A percentile compares a stretch with the other conserved stretches of the same genome.
Conservation (phyloP, 2,329 filamentous ascomycete genomes). For the Escovopsis weberi region DNA sequence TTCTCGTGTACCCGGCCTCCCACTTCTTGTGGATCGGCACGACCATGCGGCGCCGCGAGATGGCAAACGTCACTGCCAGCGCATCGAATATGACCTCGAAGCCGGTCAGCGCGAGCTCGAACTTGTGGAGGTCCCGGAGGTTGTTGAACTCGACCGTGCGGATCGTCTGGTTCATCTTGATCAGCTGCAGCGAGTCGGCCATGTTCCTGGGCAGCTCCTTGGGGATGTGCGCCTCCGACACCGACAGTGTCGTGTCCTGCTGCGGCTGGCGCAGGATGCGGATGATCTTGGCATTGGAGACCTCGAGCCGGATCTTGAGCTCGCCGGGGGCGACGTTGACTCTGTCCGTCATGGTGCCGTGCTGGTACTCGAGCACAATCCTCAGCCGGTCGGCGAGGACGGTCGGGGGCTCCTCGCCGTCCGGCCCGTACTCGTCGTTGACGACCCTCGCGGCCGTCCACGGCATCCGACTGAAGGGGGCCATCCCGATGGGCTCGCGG, state of each 20-base stretch:
- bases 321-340: conserved; percentile 71
- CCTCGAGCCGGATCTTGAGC: conserved; percentile 50
- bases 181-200: conserved; percentile 44
- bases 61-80: conserved; percentile 60
- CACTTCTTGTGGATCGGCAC: conserved; percentile 91
- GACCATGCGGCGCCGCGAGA: conserved; percentile 74
- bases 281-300: conserved; percentile 45
- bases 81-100: conserved; percentile 64
- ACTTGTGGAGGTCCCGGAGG: conserved; percentile 56
- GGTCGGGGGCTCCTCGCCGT: conserved; percentile 45
- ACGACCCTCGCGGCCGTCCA: conserved; percentile 60
- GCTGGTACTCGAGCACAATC: conserved; percentile 59
- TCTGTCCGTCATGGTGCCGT: conserved; percentile 68
- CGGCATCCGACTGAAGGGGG: conserved; percentile 34
- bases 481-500: conserved; percentile 33
- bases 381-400: conserved; percentile 65
- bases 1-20: conserved; percentile 65
- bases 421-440: conserved; percentile 52
- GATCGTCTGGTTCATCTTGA: conserved; percentile 47
- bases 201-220: conserved; percentile 50
- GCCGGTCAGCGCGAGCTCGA: conserved; percentile 67
- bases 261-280: conserved; percentile 60
- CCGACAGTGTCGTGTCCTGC: conserved; percentile 59
- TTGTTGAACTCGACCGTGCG: conserved; percentile 57
- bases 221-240: conserved; percentile 52